Conservation (phyloP, 2,329 filamentous ascomycete species). For the Arachnomyces sp. region DNA sequence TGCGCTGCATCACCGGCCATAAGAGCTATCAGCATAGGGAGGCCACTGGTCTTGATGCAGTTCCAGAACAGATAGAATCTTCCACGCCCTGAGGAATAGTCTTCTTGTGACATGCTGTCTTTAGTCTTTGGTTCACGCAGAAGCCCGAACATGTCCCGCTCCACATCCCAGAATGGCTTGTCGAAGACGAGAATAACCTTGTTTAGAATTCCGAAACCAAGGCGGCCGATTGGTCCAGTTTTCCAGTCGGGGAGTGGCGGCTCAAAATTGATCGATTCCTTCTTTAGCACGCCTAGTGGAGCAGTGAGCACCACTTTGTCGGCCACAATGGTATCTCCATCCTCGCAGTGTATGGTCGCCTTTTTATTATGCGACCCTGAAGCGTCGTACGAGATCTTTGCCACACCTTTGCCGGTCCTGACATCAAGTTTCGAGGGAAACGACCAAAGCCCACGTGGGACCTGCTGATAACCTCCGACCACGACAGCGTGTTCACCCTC, state of each 20-base stretch:
- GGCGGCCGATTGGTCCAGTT: constrained; percentile 63
- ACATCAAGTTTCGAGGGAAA: constrained; percentile 71
- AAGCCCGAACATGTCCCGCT: constrained; percentile 88
- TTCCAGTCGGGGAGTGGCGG: constrained; percentile 88
- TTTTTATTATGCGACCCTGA: constrained; percentile 36
- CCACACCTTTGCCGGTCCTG: constrained; percentile 63
- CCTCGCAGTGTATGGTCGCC: constrained; percentile 62
- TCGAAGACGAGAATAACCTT: constrained; percentile 91
- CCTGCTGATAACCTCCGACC: constrained; percentile 84
- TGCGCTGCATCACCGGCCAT: constrained; percentile 95
- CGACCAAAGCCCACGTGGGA: constrained; percentile 77
- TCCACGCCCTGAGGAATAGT: constrained; percentile 72
- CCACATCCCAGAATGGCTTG: constrained; percentile 79
- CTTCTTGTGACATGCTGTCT: constrained; percentile 65
- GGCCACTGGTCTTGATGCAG: constrained; percentile 76
- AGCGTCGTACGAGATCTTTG: constrained; percentile 57
- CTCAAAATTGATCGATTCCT: constrained; percentile 66
- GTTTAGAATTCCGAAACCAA: constrained; percentile 91
- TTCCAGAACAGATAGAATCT: constrained; percentile 99
- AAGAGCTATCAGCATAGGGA: constrained; percentile 78
- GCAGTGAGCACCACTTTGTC: constrained; percentile 87
- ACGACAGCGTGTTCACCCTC: constrained; percentile 92
- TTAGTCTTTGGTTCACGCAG: constrained; percentile 63
- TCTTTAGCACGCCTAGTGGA: constrained; percentile 81
- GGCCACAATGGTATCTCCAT: constrained; percentile 69